Conservation (phyloP, 2,329 filamentous ascomycete genomes). For the Hymenoscyphus repandus region DNA sequence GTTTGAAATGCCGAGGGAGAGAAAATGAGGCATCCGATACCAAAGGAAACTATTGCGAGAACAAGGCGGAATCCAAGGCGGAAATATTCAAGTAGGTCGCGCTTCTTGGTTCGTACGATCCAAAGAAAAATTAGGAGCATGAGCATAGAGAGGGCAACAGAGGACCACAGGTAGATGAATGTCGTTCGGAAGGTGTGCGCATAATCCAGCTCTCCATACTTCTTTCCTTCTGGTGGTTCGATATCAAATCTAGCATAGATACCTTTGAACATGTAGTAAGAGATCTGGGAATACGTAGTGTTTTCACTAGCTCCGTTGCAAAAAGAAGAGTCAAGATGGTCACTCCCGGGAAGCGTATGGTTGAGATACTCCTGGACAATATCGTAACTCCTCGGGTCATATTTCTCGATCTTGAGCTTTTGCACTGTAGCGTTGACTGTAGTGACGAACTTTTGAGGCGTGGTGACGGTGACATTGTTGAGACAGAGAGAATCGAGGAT, state of each 20-base stretch:
- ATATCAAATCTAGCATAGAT: constrained; percentile 2
- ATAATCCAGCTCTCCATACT: not conserved
- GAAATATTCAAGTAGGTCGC: constrained; percentile 5
- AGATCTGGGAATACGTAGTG: not conserved
- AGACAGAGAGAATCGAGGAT: not conserved
- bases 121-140: constrained; percentile 5
- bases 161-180: constrained; percentile 6
- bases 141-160: constrained; percentile 1
- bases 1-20: not conserved
- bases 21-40: constrained; percentile 1
- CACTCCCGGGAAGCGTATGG: not conserved
- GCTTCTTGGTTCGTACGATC: constrained; percentile 9
- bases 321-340: not conserved
- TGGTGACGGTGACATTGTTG: not conserved
- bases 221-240: not conserved
- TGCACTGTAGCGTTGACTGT: not conserved
- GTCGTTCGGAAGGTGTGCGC: constrained; percentile 3
- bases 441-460: not conserved
- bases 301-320: not conserved
- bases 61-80: constrained; percentile 4
- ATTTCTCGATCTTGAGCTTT: constrained; percentile 3
- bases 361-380: not conserved
- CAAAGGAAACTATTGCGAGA: constrained; percentile 5
- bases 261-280: not conserved
- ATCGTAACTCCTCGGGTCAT: constrained; percentile 5